Base-by-base conservation (phyloP, 257 asterid genomes). In the Solanum appendiculatum region DNA sequence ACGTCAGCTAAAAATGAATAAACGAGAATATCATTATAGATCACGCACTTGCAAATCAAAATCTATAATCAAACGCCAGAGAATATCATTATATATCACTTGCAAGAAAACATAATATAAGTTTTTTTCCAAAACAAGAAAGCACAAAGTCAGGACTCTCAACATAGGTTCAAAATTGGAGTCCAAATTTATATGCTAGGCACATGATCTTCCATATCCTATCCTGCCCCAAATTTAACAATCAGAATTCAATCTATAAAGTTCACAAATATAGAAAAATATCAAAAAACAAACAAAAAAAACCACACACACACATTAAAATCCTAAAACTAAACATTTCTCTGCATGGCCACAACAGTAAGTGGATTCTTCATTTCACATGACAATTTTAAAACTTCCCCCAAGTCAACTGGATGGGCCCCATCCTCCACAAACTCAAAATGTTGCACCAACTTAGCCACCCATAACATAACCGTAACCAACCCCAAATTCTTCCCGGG, bases 301-400 rank as follows among this genome's bases (percentile, higher is more conserved):
- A 15, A 68, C 20, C n/a, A n/a, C n/a, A 23, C 5, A 37, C 12
- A 23, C 3, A 74, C 6, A n/a, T n/a, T n/a, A n/a, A n/a, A 39
- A 40, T 4, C 34, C 83, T 40, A 75, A 75, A n/a, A 40, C 23
- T 20, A 14, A 75, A 12, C 85, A 75, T 31, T 85, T 86, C 92
- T 88, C 2, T 92, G 90, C 68, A 86, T 86, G 6, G 88, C 93
- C 78, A 88, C 84, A 27, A 89, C 91, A 0, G 86, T 87, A 20
- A 93, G 92, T 21, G 96, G 93, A 6, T 83, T 86, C 89, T 92
- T 93, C 94, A 93, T 93, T 88, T 93, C 94, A 88, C 92, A 89
- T 13, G 96, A 93, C 36, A 93, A 91, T 86, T 93, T 93, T 88
- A 93, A 51, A 31, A 89, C 92, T 86, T 93, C 94, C 74, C 87